Conservation (phyloP, 2,329 filamentous ascomycete genomes). For the Fusarium sp. region DNA sequence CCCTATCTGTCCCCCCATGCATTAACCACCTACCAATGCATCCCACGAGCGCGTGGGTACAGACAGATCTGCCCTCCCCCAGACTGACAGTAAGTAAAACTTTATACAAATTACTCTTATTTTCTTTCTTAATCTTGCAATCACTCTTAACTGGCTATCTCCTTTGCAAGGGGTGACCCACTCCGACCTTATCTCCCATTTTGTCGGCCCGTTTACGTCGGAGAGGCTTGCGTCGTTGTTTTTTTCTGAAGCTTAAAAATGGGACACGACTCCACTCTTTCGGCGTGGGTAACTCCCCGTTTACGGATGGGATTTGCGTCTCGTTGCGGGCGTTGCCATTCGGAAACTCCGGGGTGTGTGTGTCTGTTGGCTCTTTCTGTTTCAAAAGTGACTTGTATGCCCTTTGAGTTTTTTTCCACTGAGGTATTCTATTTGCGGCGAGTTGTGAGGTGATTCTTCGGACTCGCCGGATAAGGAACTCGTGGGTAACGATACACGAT, state of each 20-base stretch:
- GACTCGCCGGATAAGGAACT: background rate
- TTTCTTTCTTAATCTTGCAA: background rate
- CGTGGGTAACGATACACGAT: background rate
- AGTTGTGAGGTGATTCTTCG: background rate
- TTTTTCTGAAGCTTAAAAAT: background rate
- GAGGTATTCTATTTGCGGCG: background rate
- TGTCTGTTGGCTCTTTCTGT: background rate
- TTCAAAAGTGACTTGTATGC: background rate
- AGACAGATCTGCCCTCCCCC: background rate
- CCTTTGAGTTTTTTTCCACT: background rate
- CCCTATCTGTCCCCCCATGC: background rate
- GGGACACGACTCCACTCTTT: background rate
- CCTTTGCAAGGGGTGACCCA: background rate
- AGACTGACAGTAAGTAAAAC: background rate
- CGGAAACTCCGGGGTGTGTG: background rate
- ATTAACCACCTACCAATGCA: background rate
- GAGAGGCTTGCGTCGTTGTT: background rate
- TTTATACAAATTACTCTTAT: constrained; percentile 1
- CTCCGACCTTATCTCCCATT: background rate
- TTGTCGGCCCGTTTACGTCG: background rate
- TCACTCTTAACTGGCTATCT: background rate
- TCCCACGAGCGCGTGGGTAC: background rate
- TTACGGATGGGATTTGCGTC: background rate
- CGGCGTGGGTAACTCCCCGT: background rate
- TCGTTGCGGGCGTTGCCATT: background rate